Evolutionary conservation across 495 filamentous ascomycete species (phyloP), one percentile per base, ranked within the genome.

Genomic region (Friedmanniomyces endolithicus): DNA sequence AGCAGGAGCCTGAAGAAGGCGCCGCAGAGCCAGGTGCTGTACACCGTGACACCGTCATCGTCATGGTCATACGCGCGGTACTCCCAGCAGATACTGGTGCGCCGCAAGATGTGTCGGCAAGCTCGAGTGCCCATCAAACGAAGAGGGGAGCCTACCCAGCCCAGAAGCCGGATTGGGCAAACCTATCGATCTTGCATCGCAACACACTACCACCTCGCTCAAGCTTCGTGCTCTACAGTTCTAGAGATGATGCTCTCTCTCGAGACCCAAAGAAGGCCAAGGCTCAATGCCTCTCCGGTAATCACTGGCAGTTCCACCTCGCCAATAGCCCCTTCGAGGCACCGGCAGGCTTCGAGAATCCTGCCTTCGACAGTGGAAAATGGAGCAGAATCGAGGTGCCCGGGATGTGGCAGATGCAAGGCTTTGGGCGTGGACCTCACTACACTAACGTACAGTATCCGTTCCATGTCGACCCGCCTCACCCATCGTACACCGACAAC

Each of bases 361-460:
- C 19, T 22, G 3, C 55, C 29, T 50, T 56, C 53, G 46, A 56
- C 46, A 25, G 16, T 19, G 31, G 47, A 6, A 40, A 27, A 56
- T 56, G 53, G 53, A 48, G 46, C 35, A 23, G 41, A 4, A 50
- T 56, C 6, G 27, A 11, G 2, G 14, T 74, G 63, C 57, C 69
- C 39, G 64, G 68, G 2, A 51, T 52, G 47, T 57, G 55, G 55
- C 55, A 57, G 25, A 12, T 57, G n/a, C 55, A 57, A 52, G 49
- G 49, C 27, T 49, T 50, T 23, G 55, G 55, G 2, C 17, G 27
- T 12, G 48, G 55, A 2, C 55, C 55, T 11, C 55, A 57, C 33
- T 57, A 57, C 22, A 57, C 55, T n/a, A 57, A 57, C 22, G 48
- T 57, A 19, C 23, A 51, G 20, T 57, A 43, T 37, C 55, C 55